Conservation (phyloP, 139 green algal genomes). For the Chlorella sorokiniana region DNA sequence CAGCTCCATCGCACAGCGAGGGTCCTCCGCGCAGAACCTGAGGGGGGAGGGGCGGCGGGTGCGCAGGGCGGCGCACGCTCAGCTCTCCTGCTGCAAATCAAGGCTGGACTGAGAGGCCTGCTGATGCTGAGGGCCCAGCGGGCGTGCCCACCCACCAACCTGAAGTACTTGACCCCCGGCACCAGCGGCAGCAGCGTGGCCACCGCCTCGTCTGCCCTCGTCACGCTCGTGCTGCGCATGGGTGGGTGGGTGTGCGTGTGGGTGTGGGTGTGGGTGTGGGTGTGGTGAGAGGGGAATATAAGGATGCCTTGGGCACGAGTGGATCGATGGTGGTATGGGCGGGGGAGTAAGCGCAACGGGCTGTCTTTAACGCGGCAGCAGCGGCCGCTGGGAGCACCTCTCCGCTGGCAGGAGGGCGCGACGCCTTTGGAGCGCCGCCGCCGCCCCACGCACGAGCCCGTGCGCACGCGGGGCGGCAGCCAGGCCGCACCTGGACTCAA, state of each 20-base stretch:
- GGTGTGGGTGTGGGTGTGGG: background rate
- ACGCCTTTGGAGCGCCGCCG: background rate
- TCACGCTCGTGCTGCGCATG: slow-evolving; percentile 49
- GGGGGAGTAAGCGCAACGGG: background rate
- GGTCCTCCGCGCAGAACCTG: slow-evolving; percentile 75
- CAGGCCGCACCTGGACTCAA: slow-evolving; percentile 50
- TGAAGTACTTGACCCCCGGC: slow-evolving; percentile 77
- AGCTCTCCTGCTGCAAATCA: slow-evolving; percentile 10
- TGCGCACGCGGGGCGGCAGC: too few species aligned
- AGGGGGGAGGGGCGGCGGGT: too few species aligned
- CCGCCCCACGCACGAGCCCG: too few species aligned
- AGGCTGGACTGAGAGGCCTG: background rate
- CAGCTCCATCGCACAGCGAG: slow-evolving; percentile 79
- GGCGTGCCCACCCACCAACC: slow-evolving; percentile 33
- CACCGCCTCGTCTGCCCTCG: slow-evolving; percentile 74
- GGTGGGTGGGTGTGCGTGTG: too few species aligned
- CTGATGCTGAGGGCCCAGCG: background rate
- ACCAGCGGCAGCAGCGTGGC: slow-evolving; percentile 67
- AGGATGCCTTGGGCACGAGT: too few species aligned
- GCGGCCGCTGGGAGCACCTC: too few species aligned
- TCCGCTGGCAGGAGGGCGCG: background rate
- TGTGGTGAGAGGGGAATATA: background rate
- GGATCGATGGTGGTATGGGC: background rate
- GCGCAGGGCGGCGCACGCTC: background rate
- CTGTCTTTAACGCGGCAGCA: too few species aligned